Conservation (phyloP, 768 basidiomycete genomes). For the Rhodotorula taiwanensis region DNA sequence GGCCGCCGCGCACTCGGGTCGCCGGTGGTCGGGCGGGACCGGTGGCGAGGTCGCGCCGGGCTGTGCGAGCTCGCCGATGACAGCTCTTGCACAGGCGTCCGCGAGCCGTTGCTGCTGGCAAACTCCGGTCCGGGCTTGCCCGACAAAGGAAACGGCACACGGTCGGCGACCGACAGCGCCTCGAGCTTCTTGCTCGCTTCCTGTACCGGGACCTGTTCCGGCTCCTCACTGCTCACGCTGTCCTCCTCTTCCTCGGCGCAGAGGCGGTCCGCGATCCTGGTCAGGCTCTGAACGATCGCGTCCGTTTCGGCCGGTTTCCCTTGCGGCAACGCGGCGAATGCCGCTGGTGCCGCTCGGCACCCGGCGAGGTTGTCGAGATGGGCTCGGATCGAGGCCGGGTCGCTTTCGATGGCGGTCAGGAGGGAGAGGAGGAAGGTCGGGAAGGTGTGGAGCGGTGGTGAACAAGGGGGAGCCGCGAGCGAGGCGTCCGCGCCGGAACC, state of each 20-base stretch:
- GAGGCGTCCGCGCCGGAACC: background rate
- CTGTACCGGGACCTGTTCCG: too few relatives aligned
- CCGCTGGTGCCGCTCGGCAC: conserved; percentile 21
- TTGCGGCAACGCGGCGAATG: conserved; percentile 10
- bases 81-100: too few relatives aligned
- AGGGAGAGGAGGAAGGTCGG: conserved; percentile 36
- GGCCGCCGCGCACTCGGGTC: conserved; percentile 4
- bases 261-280: conserved; percentile 34
- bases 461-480: background rate
- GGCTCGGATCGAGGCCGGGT: conserved; percentile 42
- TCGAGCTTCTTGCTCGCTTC: background rate
- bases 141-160: too few relatives aligned
- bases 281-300: conserved; percentile 32
- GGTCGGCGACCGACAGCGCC: too few relatives aligned
- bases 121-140: too few relatives aligned
- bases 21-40: background rate
- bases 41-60: background rate
- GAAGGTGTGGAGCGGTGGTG: conserved; percentile 25
- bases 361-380: conserved; percentile 33
- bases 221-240: too few relatives aligned
- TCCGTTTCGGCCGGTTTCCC: conserved; percentile 35
- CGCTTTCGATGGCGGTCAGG: conserved; percentile 38
- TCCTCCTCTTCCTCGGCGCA: conserved; percentile 3
- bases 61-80: background rate
- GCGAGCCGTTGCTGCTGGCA: background rate